Base-by-base conservation (phyloP, 331 rosid genomes). In the Dryas integrifolia region DNA sequence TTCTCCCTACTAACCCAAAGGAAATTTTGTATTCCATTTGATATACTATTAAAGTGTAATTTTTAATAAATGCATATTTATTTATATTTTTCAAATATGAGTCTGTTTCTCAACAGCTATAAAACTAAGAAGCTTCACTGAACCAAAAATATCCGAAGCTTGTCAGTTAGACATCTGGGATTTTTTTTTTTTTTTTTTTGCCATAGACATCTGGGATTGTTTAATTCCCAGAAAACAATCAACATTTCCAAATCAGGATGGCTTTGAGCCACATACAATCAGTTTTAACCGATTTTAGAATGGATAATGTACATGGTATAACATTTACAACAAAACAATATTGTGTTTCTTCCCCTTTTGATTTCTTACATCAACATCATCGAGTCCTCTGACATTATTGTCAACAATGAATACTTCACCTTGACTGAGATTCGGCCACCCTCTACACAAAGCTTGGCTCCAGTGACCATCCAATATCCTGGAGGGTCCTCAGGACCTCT, bases 401-500 rank as follows among this genome's bases (percentile, higher is more conserved):
- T 87, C 82, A 94, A 81, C 86, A 94, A 85, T 0, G 98, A 84
- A 81, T 82, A 94, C 76, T 94, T 94, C 40, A 83, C 96, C 70
- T 80, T 91, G 79, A 94, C 78, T 13, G 92, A 86, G 72, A 94
- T 89, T 74, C 82, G 78, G 46, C 92, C 88, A 68, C 80, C 88
- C 40, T 85, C 95, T 16, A 88, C 87, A 35, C 89, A 78, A 0
- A 94, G 88, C 85, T 80, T 94, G 60, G 97, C 97, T 38, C 98
- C 98, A 0, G 95, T 89, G 72, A 94, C 92, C 79, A 94, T 88
- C 98, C 98, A 94, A 79, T 94, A 86, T 43, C 98, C 98, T 4
- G 97, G 98, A 47, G 74, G 65, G 67, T 89, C 88, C 81, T 86
- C 95, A 0, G 98, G 98, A 46, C 97, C 98, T 30, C 95, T 85